Evolutionary conservation across 495 filamentous ascomycete species (phyloP).

Genomic region (Ascodesmis nigricans): DNA sequence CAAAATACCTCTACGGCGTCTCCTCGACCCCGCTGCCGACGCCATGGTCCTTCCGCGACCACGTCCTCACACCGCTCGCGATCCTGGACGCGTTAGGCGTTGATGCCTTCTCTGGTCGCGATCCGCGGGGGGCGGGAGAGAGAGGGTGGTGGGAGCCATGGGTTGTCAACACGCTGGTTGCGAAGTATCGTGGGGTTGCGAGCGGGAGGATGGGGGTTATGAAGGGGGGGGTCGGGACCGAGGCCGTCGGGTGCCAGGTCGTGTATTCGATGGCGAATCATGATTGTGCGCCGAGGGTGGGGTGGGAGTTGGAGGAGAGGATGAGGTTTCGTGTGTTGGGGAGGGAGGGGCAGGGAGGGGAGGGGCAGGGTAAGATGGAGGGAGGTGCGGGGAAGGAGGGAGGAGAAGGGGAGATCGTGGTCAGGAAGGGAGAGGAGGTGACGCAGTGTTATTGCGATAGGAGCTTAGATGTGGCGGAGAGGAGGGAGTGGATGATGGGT

Average conservation of each 20-base stretch:
- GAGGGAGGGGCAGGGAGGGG: conserved; percentile 17
- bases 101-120: conserved; percentile 5
- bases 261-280: conserved; percentile 75
- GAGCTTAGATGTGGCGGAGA: conserved; percentile 45
- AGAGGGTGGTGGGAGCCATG: conserved; percentile 27
- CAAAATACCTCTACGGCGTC: conserved; percentile 90
- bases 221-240: conserved; percentile 29
- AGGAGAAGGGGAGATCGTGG: conserved; percentile 24
- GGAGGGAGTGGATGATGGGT: conserved; percentile 73
- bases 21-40: conserved; percentile 2
- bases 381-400: conserved; percentile 24
- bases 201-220: conserved; percentile 46
- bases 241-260: conserved; percentile 37
- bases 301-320: conserved; percentile 78
- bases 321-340: conserved; percentile 44
- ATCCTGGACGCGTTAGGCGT: conserved; percentile 2
- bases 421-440: conserved; percentile 53
- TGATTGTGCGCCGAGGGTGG: conserved; percentile 78
- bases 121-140: no score
- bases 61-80: conserved; percentile 14
- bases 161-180: conserved; percentile 79
- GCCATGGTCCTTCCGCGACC: conserved; percentile 28
- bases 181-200: conserved; percentile 82
- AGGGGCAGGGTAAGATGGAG: conserved; percentile 26
- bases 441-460: conserved; percentile 91